Percentiles rank a stretch among this genome's conserved stretches.
These are phyloP conservation scores for Phytophthora lateralis DNA, from an alignment of 352 stramenopile genomes.

Conservation along the genomic window DNA sequence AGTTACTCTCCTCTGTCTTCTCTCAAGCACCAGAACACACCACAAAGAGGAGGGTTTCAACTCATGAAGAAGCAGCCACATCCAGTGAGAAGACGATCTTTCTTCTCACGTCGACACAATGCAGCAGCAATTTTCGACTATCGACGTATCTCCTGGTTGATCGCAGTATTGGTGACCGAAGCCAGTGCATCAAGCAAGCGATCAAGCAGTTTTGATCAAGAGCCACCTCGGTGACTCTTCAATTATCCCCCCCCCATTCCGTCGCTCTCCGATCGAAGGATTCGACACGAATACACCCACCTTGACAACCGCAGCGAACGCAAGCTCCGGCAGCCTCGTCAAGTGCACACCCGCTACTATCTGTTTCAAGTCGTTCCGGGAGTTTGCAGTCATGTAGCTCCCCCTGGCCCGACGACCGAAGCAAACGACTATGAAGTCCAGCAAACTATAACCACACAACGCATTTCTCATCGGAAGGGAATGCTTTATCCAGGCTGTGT, in stretches of 20 bases:
- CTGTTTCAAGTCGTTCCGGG: slow-evolving; percentile 28
- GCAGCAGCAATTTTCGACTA: slow-evolving; percentile 19
- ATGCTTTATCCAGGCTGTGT: slow-evolving; percentile 12
- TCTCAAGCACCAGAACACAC: slow-evolving; percentile 33
- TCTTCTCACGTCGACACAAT: slow-evolving; percentile 22
- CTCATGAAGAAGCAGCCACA: slow-evolving; percentile 33
- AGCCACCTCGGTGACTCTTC: neutral
- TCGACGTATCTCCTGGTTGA: slow-evolving; percentile 17
- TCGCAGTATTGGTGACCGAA: slow-evolving; percentile 29
- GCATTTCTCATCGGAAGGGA: slow-evolving; percentile 39
- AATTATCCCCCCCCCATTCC: slow-evolving; percentile 11
- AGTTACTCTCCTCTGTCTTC: slow-evolving; percentile 22
- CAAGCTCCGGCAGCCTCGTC: slow-evolving; percentile 8
- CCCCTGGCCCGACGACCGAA: slow-evolving; percentile 29
- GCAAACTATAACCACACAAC: slow-evolving; percentile 1
- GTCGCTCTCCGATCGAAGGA: slow-evolving; percentile 28
- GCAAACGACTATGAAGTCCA: slow-evolving; percentile 7
- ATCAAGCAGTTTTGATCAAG: slow-evolving; percentile 22
- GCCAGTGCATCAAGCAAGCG: slow-evolving; percentile 13
- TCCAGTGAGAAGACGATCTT: slow-evolving; percentile 17
- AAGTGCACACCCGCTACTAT: slow-evolving; percentile 1
- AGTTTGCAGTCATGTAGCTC: slow-evolving; percentile 27
- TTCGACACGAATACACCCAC: slow-evolving; percentile 15
- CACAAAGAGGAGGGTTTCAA: slow-evolving; percentile 16
- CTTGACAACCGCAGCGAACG: slow-evolving; percentile 11